These are phyloP conservation scores for fission yeast (Schizosaccharomyces pombe) DNA, from an alignment of 805 yeast species.

Conservation along the genomic window DNA sequence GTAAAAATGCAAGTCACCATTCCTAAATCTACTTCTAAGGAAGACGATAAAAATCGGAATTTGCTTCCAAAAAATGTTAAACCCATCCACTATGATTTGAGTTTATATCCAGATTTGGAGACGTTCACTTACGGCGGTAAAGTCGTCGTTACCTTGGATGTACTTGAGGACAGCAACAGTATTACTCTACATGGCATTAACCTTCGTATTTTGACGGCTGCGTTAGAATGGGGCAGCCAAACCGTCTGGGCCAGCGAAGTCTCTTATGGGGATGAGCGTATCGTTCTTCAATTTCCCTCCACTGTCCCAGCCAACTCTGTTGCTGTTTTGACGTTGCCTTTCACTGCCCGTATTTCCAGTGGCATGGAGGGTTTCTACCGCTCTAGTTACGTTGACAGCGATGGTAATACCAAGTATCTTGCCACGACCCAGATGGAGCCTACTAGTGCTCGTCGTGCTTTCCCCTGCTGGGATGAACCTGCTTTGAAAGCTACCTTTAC, in stretches of 20 bases:
- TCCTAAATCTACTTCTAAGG: not conserved
- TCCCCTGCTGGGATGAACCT: slow-evolving; percentile 59
- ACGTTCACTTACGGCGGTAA: slow-evolving; percentile 25
- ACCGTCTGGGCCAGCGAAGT: slow-evolving; percentile 11
- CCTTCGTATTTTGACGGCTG: slow-evolving; percentile 20
- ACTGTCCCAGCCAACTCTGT: slow-evolving; percentile 19
- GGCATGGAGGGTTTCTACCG: slow-evolving; percentile 57
- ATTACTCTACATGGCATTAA: slow-evolving; percentile 40
- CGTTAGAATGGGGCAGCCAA: slow-evolving; percentile 1
- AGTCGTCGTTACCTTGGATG: slow-evolving; percentile 26
- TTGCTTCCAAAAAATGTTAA: slow-evolving; percentile 40
- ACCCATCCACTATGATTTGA: slow-evolving; percentile 53
- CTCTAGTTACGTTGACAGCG: slow-evolving; percentile 32
- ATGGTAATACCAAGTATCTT: slow-evolving; percentile 31
- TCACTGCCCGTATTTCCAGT: slow-evolving; percentile 37
- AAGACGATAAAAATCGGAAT: slow-evolving; percentile 12
- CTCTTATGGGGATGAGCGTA: slow-evolving; percentile 32
- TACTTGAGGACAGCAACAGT: slow-evolving; percentile 20
- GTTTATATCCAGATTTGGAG: slow-evolving; percentile 35
- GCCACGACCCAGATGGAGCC: slow-evolving; percentile 57
- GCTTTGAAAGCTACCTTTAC: slow-evolving; percentile 42
- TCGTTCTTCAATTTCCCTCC: slow-evolving; percentile 32
- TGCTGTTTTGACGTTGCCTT: slow-evolving; percentile 25
- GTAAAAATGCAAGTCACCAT: not conserved
- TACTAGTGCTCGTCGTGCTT: slow-evolving; percentile 54